Evolutionary conservation across 225 moss, liverwort and hornwort genomes (phyloP).

Genomic region (Ulota crispa): DNA sequence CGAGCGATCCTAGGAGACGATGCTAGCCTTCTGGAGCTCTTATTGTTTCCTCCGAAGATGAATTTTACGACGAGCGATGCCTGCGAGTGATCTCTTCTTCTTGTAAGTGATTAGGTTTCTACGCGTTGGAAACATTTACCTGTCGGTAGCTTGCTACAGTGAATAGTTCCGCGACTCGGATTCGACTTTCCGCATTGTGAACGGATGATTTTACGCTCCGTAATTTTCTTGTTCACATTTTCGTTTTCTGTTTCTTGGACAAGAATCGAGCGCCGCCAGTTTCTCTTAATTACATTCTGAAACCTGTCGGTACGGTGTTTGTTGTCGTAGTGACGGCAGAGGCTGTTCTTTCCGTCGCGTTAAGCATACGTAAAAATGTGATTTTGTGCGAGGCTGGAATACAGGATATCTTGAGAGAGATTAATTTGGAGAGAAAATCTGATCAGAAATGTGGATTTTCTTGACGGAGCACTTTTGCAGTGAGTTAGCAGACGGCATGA

Average conservation of each 20-base stretch:
- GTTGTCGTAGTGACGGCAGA: not conserved
- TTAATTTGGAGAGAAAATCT: not conserved
- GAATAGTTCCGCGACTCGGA: not conserved
- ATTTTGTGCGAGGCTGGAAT: not conserved
- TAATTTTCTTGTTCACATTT: not conserved
- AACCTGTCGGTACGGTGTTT: not conserved
- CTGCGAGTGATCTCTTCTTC: not conserved
- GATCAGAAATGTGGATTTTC: not conserved
- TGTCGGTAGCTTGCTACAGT: not conserved
- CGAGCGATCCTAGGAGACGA: not conserved
- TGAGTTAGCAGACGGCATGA: constrained; percentile 28
- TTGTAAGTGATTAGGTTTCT: not conserved
- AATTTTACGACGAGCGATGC: not conserved
- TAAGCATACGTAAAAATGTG: not conserved
- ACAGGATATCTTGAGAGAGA: not conserved
- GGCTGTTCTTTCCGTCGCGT: not conserved
- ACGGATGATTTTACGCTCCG: not conserved
- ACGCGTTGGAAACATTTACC: not conserved
- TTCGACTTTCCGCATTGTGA: not conserved
- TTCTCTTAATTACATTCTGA: not conserved
- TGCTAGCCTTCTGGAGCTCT: not conserved
- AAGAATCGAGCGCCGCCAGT: not conserved
- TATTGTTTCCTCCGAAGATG: too few relatives aligned
- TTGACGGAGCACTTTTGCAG: constrained; percentile 6
- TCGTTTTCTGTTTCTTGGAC: not conserved